Evolutionary conservation across 2,329 filamentous ascomycete genomes (phyloP), one percentile per base, ranked within the genome.

Genomic region (Aspergillus ochraceoroseus): DNA sequence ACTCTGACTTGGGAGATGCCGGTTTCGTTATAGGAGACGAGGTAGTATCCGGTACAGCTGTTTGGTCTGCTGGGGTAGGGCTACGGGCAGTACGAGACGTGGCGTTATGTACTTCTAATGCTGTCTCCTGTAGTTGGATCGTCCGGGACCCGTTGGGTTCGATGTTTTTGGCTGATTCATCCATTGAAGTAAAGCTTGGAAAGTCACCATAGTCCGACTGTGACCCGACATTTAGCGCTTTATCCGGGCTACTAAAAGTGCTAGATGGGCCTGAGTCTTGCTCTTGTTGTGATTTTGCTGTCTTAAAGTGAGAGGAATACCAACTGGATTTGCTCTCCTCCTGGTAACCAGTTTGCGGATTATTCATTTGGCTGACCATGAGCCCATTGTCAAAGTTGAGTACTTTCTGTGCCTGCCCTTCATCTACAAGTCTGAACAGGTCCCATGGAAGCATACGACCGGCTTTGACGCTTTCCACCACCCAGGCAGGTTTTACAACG

Each of bases 401-500:
- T 1, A 89, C 75, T 53, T 85, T 87, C 64, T 98, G 92, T 7
- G 80, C 78, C 0, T 82, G 79, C 0, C 87, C 88, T 61, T 95
- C 87, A 50, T 92, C 85, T 3, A 95, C 70, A 0, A 95, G 80
- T 19, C 87, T 79, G 58, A 92, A 98, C 8, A 80, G 73, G 45
- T 84, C 75, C 92, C 94, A 98, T 0, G 90, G 83, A 18, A 96
- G 70, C 30, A 95, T 66, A 55, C 78, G 84, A 4, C 87, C 87
- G 5, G 86, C 85, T 42, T 79, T 73, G 31, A 96, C 79, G 46
- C 89, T 95, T 53, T 98, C 90, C 9, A 87, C 82, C 2, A 98
- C 78, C 92, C 92, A 98, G 13, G 87, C 82, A 1, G 92, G 92
- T 63, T 92, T 95, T 35, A 95, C 92, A 25, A 98, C 86, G 31